phyloP scores from a whole-genome alignment of 768 basidiomycete genomes.

The Candolleomyces efflorescens region DNA sequence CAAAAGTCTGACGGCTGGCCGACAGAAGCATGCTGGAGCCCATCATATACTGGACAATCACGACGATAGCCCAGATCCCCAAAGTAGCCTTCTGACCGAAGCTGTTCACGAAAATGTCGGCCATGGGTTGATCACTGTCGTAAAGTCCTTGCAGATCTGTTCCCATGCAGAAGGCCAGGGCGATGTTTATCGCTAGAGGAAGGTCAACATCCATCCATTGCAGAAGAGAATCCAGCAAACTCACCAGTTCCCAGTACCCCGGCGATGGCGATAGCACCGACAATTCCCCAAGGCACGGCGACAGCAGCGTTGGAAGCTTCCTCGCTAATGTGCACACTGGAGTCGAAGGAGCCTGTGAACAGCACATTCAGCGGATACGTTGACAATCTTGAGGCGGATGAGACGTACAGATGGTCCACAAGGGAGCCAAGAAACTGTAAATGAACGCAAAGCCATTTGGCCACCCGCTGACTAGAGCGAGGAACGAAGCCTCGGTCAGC shows the following conservation, averaged over 20 bases:
- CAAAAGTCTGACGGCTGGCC: conserved; percentile 57
- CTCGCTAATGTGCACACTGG: conserved; percentile 64
- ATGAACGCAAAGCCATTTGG: conserved; percentile 56
- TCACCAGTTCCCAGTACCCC: conserved; percentile 58
- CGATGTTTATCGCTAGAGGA: conserved; percentile 48
- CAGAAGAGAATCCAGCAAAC: conserved; percentile 10
- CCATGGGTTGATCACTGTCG: conserved; percentile 53
- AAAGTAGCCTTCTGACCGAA: conserved; percentile 36
- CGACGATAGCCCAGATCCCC: conserved; percentile 35
- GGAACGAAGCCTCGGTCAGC: neutral
- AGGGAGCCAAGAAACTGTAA: conserved; percentile 36
- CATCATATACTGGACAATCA: conserved; percentile 49
- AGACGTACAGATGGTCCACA: conserved; percentile 38
- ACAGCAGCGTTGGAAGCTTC: conserved; percentile 65
- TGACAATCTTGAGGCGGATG: neutral
- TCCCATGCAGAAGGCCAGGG: conserved; percentile 63
- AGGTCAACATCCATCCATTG: neutral
- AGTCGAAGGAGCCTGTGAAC: conserved; percentile 40
- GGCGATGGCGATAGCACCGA: conserved; percentile 48
- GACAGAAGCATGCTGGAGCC: conserved; percentile 46
- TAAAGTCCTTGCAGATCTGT: conserved; percentile 39
- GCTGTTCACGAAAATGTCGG: conserved; percentile 50
- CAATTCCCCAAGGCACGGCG: conserved; percentile 69
- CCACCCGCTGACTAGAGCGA: conserved; percentile 48
- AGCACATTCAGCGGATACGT: neutral